phyloP scores from a whole-genome alignment of 352 stramenopile species.

The Phytophthora pini region DNA sequence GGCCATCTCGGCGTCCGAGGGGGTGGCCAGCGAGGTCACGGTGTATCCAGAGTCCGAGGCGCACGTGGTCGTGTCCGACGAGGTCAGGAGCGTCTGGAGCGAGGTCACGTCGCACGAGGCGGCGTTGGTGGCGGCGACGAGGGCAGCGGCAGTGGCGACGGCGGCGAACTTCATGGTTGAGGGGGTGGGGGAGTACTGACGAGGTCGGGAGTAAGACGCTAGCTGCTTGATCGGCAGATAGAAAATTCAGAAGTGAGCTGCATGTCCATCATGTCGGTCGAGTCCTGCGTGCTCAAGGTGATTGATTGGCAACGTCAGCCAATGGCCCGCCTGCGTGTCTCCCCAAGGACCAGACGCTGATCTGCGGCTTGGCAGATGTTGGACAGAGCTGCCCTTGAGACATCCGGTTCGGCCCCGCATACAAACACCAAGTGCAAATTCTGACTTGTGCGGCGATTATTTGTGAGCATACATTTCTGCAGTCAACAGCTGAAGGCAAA shows the following conservation, averaged over 20 bases:
- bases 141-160: conserved; percentile 19
- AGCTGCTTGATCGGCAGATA: conserved; percentile 33
- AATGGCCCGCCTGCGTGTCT: conserved; percentile 2
- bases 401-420: conserved; percentile 18
- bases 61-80: conserved; percentile 31
- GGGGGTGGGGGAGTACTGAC: conserved; percentile 7
- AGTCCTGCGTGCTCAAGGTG: too few species aligned
- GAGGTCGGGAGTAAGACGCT: conserved; percentile 23
- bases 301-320: not conserved
- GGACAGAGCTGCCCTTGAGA: conserved; percentile 26
- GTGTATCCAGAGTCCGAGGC: conserved; percentile 38
- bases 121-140: conserved; percentile 33
- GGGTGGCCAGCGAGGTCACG: conserved; percentile 38
- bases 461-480: conserved; percentile 1
- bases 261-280: not conserved
- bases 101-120: conserved; percentile 37
- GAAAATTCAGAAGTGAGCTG: conserved; percentile 40
- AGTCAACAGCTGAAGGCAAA: not conserved
- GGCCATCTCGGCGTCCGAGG: conserved; percentile 29
- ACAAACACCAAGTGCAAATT: conserved; percentile 26
- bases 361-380: conserved; percentile 14
- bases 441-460: conserved; percentile 25
- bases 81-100: conserved; percentile 32
- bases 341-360: conserved; percentile 21
- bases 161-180: conserved; percentile 41